phyloP scores from a whole-genome alignment of 2,329 filamentous ascomycete species.

The Sarocladiaceae sp. region DNA sequence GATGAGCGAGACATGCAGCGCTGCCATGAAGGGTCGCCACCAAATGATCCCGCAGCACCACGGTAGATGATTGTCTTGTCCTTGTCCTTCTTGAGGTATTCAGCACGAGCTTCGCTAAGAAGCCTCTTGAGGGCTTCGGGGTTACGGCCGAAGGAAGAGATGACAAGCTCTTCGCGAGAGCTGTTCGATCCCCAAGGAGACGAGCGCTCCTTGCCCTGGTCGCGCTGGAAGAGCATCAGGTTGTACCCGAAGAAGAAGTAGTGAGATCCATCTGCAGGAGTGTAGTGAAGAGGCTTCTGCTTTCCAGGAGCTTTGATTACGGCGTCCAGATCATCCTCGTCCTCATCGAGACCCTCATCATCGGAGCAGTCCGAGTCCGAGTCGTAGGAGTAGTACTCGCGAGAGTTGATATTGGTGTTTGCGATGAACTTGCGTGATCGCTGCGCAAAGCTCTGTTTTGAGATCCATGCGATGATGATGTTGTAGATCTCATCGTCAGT shows the following conservation, averaged over 20 bases:
- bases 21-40: conserved; percentile 50
- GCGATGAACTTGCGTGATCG: conserved; percentile 59
- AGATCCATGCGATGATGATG: conserved; percentile 67
- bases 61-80: conserved; percentile 64
- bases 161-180: conserved; percentile 50
- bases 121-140: conserved; percentile 59
- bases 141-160: conserved; percentile 59
- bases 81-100: conserved; percentile 54
- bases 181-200: conserved; percentile 14
- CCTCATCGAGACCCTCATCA: conserved; percentile 17
- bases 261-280: conserved; percentile 62
- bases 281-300: conserved; percentile 55
- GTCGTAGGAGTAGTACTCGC: conserved; percentile 39
- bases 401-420: conserved; percentile 56
- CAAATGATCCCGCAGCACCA: conserved; percentile 39
- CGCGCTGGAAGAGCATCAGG: conserved; percentile 54
- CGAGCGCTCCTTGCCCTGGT: conserved; percentile 40
- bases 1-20: conserved; percentile 57
- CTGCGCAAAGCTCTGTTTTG: conserved; percentile 56
- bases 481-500: conserved; percentile 70
- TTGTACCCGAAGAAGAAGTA: conserved; percentile 63
- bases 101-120: conserved; percentile 51
- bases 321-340: conserved; percentile 25
- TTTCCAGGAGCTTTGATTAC: conserved; percentile 18
- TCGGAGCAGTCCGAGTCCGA: conserved; percentile 41